phyloP scores from a whole-genome alignment of 1,284 basidiomycete species.

The Rhodotorula sp. region DNA sequence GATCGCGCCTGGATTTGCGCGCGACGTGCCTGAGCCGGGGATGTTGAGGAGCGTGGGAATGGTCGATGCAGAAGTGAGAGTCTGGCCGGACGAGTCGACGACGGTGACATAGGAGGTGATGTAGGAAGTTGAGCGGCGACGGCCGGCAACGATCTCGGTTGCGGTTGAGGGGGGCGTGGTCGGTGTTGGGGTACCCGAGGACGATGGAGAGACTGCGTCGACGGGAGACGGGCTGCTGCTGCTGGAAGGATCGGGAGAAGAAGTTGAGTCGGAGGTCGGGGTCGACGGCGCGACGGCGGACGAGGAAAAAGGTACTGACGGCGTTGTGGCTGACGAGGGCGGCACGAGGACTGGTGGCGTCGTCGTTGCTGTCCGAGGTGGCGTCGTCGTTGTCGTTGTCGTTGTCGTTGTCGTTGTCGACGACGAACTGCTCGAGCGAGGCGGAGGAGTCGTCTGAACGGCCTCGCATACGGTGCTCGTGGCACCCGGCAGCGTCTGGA shows the following conservation, averaged over 20 bases:
- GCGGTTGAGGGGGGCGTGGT: too few relatives aligned
- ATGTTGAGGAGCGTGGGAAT: constrained; percentile 24
- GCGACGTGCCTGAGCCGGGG: not conserved
- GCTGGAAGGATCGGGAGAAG: not conserved
- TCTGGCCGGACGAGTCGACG: constrained; percentile 8
- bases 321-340: not conserved
- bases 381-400: not conserved
- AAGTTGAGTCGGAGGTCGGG: not conserved
- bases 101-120: constrained; percentile 15
- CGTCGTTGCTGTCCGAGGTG: not conserved
- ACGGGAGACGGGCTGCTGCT: not conserved
- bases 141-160: not conserved
- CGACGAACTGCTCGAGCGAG: not conserved
- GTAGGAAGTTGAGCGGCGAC: not conserved
- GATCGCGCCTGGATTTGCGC: constrained; percentile 19
- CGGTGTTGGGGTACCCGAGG: not conserved
- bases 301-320: not conserved
- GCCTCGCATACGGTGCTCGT: constrained; percentile 12
- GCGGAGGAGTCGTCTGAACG: not conserved
- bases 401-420: not conserved
- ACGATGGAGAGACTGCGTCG: not conserved
- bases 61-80: not conserved
- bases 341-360: not conserved
- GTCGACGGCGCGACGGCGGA: not conserved
- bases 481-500: not conserved